phyloP scores from a whole-genome alignment of 163 green algal species.

The Scenedesmus sp. region DNA sequence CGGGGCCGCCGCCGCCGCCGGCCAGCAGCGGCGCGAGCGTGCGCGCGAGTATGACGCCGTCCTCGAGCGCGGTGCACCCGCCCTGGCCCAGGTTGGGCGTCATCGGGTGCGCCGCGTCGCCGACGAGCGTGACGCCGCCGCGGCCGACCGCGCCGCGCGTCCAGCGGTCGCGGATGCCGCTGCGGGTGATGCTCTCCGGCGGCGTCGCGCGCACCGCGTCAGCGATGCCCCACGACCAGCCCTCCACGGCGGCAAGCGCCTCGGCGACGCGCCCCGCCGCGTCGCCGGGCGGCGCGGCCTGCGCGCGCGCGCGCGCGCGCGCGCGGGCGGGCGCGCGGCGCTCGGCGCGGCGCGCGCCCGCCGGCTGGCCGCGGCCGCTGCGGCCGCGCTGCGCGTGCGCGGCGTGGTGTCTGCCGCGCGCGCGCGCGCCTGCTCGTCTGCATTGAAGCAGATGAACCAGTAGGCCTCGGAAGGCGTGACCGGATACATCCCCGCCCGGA shows the following conservation, averaged over 20 bases:
- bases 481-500: conserved; percentile 87
- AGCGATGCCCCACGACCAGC: conserved; percentile 67
- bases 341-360: too few relatives aligned
- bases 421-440: too few relatives aligned
- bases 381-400: too few relatives aligned
- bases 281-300: conserved; percentile 20
- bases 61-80: conserved; percentile 76
- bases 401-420: too few relatives aligned
- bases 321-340: background rate
- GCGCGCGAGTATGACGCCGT: conserved; percentile 72
- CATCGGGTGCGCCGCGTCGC: conserved; percentile 84
- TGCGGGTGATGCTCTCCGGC: conserved; percentile 61
- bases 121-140: conserved; percentile 71
- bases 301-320: conserved; percentile 33
- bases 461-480: conserved; percentile 76
- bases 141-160: conserved; percentile 51
- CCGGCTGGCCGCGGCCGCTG: too few relatives aligned
- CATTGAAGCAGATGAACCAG: conserved; percentile 87
- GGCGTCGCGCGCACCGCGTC: conserved; percentile 64
- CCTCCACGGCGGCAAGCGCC: conserved; percentile 61
- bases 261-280: conserved; percentile 44
- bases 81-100: conserved; percentile 88
- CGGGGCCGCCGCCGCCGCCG: background rate
- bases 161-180: conserved; percentile 69
- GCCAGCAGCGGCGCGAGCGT: conserved; percentile 45